These are phyloP conservation scores for Narthecium ossifragum DNA, from an alignment of 106 monocot species.

Conservation along the genomic window DNA sequence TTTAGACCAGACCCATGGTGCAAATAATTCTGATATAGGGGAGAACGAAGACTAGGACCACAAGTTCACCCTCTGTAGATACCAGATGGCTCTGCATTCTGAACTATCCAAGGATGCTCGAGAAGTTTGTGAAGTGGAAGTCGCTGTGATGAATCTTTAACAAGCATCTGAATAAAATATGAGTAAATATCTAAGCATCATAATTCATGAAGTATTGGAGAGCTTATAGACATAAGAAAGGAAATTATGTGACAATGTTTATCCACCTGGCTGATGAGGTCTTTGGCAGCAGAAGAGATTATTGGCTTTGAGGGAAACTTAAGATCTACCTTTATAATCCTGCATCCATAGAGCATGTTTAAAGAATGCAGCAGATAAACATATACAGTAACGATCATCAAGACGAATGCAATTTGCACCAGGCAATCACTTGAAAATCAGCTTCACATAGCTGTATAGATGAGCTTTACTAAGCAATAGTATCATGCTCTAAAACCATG, in stretches of 20 bases:
- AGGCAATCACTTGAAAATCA: no score
- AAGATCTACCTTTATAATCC: slow-evolving; percentile 95
- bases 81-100: slow-evolving; percentile 88
- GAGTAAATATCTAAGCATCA: background rate
- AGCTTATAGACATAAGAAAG: background rate
- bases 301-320: slow-evolving; percentile 81
- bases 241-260: background rate
- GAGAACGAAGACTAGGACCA: no score
- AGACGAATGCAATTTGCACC: no score
- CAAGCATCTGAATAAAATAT: slow-evolving; percentile 62
- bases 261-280: slow-evolving; percentile 83
- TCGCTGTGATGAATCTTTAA: slow-evolving; percentile 71
- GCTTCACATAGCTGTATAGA: no score
- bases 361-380: background rate
- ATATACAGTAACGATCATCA: no score
- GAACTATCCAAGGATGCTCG: slow-evolving; percentile 96
- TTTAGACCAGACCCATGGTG: no score
- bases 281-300: slow-evolving; percentile 75
- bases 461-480: no score
- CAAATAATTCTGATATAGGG: no score
- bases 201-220: background rate
- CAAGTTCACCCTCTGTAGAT: slow-evolving; percentile 63
- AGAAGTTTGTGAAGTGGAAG: slow-evolving; percentile 90
- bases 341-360: slow-evolving; percentile 16
- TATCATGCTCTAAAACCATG: no score